These are phyloP conservation scores for Flaveria sonorensis DNA, from an alignment of 129 eudicot genomes.

Conservation along the genomic window DNA sequence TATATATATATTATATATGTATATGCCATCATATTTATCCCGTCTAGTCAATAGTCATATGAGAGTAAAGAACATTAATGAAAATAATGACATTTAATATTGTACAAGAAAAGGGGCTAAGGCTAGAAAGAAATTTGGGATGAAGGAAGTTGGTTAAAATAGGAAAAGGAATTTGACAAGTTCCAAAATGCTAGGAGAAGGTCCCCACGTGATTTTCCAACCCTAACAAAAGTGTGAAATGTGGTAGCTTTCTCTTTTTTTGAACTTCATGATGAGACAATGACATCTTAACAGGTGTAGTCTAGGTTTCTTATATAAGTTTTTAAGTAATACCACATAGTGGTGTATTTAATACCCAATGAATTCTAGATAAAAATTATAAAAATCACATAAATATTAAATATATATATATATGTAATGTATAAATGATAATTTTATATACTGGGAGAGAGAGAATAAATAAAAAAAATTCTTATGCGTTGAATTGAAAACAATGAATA, in stretches of 20 bases:
- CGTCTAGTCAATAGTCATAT: too few relatives aligned
- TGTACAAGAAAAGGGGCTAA: conserved; percentile 14
- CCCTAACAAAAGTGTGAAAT: conserved; percentile 34
- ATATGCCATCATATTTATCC: background rate
- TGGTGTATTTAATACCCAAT: too few relatives aligned
- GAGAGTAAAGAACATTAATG: background rate
- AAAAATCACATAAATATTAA: too few relatives aligned
- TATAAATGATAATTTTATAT: too few relatives aligned
- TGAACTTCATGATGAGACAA: conserved; percentile 27
- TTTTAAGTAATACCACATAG: too few relatives aligned
- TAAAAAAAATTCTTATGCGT: too few relatives aligned
- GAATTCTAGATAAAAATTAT: too few relatives aligned
- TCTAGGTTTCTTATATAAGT: too few relatives aligned
- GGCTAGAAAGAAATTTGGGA: conserved; percentile 7
- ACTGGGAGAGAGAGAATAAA: too few relatives aligned
- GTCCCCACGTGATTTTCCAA: conserved; percentile 34
- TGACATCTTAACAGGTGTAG: conserved; percentile 6
- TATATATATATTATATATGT: too few relatives aligned
- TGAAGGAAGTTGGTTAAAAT: background rate
- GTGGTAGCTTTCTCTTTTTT: conserved; percentile 11
- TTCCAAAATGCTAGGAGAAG: conserved; percentile 33
- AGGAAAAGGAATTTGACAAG: conserved; percentile 24
- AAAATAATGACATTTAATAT: background rate
- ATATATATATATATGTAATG: too few relatives aligned
- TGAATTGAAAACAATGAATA: too few relatives aligned